Evolutionary conservation across 495 filamentous ascomycete species (phyloP).

Genomic region (Podospora appendiculata): DNA sequence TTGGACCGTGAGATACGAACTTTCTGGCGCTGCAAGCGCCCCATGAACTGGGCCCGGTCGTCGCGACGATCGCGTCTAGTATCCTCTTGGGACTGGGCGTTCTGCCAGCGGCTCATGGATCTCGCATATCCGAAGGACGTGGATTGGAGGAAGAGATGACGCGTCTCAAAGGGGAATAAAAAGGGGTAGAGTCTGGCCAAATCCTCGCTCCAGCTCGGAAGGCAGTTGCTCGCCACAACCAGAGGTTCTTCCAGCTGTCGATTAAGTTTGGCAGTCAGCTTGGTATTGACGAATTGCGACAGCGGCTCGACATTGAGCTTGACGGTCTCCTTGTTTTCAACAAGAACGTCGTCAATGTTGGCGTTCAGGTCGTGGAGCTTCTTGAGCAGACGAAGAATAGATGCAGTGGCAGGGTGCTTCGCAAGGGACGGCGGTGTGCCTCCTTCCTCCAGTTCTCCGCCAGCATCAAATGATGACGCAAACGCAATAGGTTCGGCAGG

Average conservation of each 20-base stretch:
- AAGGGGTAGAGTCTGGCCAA: constrained; percentile 94
- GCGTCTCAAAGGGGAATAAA: constrained; percentile 97
- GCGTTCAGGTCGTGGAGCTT: constrained; percentile 91
- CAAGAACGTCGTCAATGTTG: constrained; percentile 91
- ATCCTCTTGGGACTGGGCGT: constrained; percentile 73
- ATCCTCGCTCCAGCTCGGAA: constrained; percentile 96
- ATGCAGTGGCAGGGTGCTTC: constrained; percentile 73
- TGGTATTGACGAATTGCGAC: constrained; percentile 97
- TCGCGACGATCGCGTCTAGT: constrained; percentile 75
- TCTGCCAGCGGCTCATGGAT: constrained; percentile 97
- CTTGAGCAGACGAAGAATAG: constrained; percentile 81
- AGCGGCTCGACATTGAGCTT: constrained; percentile 72
- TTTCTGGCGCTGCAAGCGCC: constrained; percentile 90
- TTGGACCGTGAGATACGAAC: constrained; percentile 89
- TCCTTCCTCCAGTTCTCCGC: constrained; percentile 36
- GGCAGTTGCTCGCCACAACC: constrained; percentile 94
- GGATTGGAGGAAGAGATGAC: constrained; percentile 94
- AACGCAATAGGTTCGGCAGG: constrained; percentile 68
- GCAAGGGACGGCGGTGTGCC: constrained; percentile 76
- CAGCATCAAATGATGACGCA: constrained; percentile 42
- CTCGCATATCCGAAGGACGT: constrained; percentile 97
- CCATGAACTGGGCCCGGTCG: constrained; percentile 77
- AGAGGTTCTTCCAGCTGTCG: constrained; percentile 96
- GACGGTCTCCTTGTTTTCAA: constrained; percentile 68
- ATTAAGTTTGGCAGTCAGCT: constrained; percentile 98